Evolutionary conservation across 140 eudicot species (phyloP), one percentile per base, ranked within the genome.

Genomic region (Ambrosia hybrid): DNA sequence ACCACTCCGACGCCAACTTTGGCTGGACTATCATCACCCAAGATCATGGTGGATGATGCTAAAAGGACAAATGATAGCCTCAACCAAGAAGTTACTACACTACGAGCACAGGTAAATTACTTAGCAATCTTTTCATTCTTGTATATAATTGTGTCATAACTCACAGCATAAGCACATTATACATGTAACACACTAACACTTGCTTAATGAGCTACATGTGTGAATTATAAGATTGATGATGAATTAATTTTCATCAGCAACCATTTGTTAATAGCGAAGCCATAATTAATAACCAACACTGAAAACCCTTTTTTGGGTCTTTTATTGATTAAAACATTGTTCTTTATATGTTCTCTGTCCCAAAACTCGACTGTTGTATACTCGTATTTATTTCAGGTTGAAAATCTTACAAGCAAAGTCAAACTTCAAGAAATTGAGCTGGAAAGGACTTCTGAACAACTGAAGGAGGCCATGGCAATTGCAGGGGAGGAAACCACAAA

Each of bases 401-500:
- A 89, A 83, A 86, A 36, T 81, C 85, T 91, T 43, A 76, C 88
- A 38, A 86, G 90, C 17, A 86, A 89, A 78, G 86, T 86, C 60
- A 87, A 91, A 71, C 79, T 83, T 77, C 97, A 89, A 78, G 97
- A 91, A 62, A 68, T 70, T 11, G 97, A 91, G 83, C 82, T 91
- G 72, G 90, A 91, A 83, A 85, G 82, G 83, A 79, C 88, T 11
- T 78, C 83, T 45, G 86, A 86, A 73, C 96, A 91, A 73, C 79
- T 89, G 59, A 81, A 86, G 86, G 97, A 91, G 83, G 96, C 96
- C 14, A 74, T 91, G 65, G 76, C 94, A 72, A 75, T 91, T 76
- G 92, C 96, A 74, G 87, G 88, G 77, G 97, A 91, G 60, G 97
- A 91, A 87, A 83, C 84, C 72, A 88, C 96, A 63, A 91, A 85